Base-by-base conservation (phyloP, 1,284 basidiomycete genomes). In the Wolfiporia cocos region DNA sequence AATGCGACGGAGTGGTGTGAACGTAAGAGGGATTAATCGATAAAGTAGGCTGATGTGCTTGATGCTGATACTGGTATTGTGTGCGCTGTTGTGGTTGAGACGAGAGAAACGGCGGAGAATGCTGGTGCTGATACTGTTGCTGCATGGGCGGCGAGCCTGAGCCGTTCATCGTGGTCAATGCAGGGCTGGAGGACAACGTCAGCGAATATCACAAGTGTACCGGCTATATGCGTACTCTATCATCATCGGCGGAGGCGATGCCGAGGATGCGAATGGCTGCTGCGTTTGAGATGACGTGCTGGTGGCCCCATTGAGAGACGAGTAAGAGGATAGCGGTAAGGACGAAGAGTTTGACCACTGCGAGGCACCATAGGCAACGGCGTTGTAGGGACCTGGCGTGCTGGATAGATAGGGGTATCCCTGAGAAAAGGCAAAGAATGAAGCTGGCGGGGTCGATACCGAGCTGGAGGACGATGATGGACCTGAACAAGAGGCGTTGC, bases 271-370 rank as follows among this genome's bases (percentile, higher is more conserved):
- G 23, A 51, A 55, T 43, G 53, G 43, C 19, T 47, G 45, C 32
- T 51, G 50, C 30, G 53, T 39, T 4, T 65, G 41, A 24, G 48
- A 24, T 3, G 50, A 50, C 3, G 61, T 54, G 4, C 76, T 61
- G 3, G 65, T 87, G 21, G 84, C 84, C 15, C 84, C 84, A 61
- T 86, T 85, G 41, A 87, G 60, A 22, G 78, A 78, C 11, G 84
- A 87, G 50, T 86, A 87, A 45, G 65, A 78, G 6, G 84, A 87
- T 23, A 87, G 59, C 1, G 85, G 84, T 5, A 86, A 61, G 33
- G 70, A 66, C 5, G 67, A 54, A 11, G 68, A 58, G 21, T 55
- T 51, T 1, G 68, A 50, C 74, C 77, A 81, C 18, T 66, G 51
- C 29, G 73, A 57, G 1, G 62, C 49, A 26, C 69, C 66, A 47